Evolutionary conservation across 495 filamentous ascomycete genomes (phyloP).

Genomic region (Neurospora sp.): DNA sequence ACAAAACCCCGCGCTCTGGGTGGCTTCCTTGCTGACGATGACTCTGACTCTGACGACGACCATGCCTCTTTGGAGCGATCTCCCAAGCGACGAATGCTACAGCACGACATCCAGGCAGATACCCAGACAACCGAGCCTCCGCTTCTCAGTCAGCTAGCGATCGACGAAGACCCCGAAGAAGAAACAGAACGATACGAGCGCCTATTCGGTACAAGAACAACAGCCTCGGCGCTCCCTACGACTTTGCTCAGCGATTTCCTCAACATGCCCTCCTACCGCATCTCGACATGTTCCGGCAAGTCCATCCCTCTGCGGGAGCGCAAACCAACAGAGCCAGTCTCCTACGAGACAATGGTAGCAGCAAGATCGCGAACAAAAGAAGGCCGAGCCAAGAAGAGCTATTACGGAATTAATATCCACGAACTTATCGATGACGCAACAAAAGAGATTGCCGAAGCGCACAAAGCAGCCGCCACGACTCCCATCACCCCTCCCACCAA

Average conservation of each 20-base stretch:
- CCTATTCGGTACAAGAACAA: conserved; percentile 11
- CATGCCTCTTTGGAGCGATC: conserved; percentile 21
- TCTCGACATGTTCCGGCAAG: conserved; percentile 59
- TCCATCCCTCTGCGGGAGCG: conserved; percentile 45
- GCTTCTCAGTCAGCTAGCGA: conserved; percentile 8
- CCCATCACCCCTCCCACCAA: conserved; percentile 16
- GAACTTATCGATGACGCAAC: conserved; percentile 60
- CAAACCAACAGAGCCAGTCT: conserved; percentile 33
- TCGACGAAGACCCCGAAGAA: conserved; percentile 9
- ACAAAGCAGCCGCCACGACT: conserved; percentile 11
- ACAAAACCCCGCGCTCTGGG: conserved; percentile 23
- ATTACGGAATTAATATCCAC: conserved; percentile 89
- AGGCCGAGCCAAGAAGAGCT: conserved; percentile 68
- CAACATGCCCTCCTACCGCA: conserved; percentile 26
- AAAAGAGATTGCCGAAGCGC: conserved; percentile 30
- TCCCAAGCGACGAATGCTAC: conserved; percentile 28
- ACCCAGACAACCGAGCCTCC: neutral
- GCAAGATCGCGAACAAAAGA: conserved; percentile 55
- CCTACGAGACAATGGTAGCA: conserved; percentile 62
- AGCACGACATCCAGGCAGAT: conserved; percentile 3
- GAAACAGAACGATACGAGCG: conserved; percentile 19
- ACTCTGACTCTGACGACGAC: conserved; percentile 29
- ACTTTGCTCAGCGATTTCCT: conserved; percentile 2
- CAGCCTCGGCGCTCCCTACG: neutral
- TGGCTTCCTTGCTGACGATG: conserved; percentile 40